Evolutionary conservation across 495 filamentous ascomycete species (phyloP).

Genomic region (Immersiella caudata): DNA sequence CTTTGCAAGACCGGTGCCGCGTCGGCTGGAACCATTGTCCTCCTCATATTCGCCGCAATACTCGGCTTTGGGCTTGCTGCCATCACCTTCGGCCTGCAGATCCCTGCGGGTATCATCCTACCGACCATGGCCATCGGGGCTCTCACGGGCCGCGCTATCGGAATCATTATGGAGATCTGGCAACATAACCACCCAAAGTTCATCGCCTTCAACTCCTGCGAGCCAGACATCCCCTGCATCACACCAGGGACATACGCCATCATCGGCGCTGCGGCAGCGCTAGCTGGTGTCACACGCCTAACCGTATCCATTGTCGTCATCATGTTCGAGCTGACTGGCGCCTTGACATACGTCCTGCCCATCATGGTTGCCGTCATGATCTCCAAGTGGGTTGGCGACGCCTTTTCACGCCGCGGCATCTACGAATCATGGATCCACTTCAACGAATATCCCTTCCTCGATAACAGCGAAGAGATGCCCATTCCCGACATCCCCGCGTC

Average conservation of each 20-base stretch:
- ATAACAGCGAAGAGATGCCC: conserved; percentile 83
- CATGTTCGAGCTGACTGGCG: conserved; percentile 98
- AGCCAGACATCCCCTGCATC: conserved; percentile 86
- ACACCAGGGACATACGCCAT: conserved; percentile 96
- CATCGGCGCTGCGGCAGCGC: conserved; percentile 91
- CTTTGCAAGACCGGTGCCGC: conserved; percentile 77
- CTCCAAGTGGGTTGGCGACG: conserved; percentile 97
- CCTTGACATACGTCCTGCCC: conserved; percentile 92
- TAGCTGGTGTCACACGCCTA: conserved; percentile 97
- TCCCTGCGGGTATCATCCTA: conserved; percentile 94
- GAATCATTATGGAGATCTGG: conserved; percentile 87
- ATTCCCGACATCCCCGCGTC: conserved; percentile 80
- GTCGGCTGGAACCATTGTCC: conserved; percentile 72
- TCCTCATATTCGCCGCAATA: conserved; percentile 77
- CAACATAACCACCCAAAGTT: conserved; percentile 75
- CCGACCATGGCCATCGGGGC: conserved; percentile 98
- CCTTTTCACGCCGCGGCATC: conserved; percentile 90
- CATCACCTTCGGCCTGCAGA: conserved; percentile 93
- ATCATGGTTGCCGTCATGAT: conserved; percentile 99
- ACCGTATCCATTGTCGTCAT: conserved; percentile 97
- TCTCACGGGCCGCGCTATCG: conserved; percentile 86
- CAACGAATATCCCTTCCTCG: conserved; percentile 94
- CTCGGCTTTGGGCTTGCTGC: conserved; percentile 85
- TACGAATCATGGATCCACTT: conserved; percentile 98
- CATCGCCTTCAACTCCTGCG: conserved; percentile 77